Conservation (phyloP, 371 early-diverging fungal genomes). For the Smittium culicis region DNA sequence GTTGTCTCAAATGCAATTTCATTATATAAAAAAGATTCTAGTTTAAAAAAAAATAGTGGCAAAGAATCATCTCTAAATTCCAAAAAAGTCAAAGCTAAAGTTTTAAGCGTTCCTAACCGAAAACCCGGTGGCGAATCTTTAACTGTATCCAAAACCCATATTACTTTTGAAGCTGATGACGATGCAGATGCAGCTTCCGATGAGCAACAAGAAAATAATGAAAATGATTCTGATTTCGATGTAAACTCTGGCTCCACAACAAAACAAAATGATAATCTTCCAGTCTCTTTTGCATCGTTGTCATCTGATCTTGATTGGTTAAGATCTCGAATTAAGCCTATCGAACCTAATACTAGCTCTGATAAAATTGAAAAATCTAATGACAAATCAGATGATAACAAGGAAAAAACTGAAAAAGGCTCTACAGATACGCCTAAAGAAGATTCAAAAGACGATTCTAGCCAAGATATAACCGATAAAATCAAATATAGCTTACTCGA, state of each 20-base stretch:
- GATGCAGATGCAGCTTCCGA: conserved; percentile 52
- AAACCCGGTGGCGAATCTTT: conserved; percentile 46
- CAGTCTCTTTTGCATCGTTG: conserved; percentile 13
- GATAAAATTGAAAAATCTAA: conserved; percentile 17
- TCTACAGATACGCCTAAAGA: not conserved
- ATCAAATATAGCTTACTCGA: conserved; percentile 20
- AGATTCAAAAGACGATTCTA: not conserved
- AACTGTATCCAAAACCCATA: conserved; percentile 40
- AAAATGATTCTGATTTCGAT: conserved; percentile 15
- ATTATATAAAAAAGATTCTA: conserved; percentile 15
- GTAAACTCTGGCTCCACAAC: conserved; percentile 8
- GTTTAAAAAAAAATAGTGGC: not conserved
- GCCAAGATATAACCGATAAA: conserved; percentile 13
- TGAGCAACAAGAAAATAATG: conserved; percentile 29
- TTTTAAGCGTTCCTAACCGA: conserved; percentile 37
- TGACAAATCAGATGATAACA: conserved; percentile 20
- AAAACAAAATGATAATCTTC: conserved; percentile 14
- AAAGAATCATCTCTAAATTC: conserved; percentile 18
- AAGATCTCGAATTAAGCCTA: conserved; percentile 40
- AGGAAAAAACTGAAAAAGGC: conserved; percentile 12
- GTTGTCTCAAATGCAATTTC: conserved; percentile 19
- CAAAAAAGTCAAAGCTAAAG: conserved; percentile 27
- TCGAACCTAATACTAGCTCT: conserved; percentile 6
- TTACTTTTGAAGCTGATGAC: conserved; percentile 46
- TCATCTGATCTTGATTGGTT: conserved; percentile 59